phyloP scores from a whole-genome alignment of 257 asterid species.

The Lycium barbarum region DNA sequence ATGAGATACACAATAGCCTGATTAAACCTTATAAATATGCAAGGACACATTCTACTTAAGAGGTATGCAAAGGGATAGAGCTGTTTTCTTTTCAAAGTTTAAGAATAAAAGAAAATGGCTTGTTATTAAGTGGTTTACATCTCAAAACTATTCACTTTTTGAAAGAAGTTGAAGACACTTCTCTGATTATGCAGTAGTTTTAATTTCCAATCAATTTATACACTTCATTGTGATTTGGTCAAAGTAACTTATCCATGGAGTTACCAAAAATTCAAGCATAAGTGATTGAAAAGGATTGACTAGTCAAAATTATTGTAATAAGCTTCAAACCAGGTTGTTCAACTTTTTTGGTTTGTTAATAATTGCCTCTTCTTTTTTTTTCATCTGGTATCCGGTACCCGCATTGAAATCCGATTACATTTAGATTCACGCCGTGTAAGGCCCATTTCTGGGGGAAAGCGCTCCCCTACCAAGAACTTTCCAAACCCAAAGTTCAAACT shows the following conservation, averaged over 20 bases:
- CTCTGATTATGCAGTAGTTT: not conserved
- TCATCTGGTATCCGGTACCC: too few relatives aligned
- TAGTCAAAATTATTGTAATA: not conserved
- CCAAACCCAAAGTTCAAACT: too few relatives aligned
- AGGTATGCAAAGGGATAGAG: not conserved
- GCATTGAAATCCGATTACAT: too few relatives aligned
- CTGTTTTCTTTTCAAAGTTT: too few relatives aligned
- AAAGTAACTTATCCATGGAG: not conserved
- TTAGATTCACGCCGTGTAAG: too few relatives aligned
- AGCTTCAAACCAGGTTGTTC: not conserved
- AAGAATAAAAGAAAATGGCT: too few relatives aligned
- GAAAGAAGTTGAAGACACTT: not conserved
- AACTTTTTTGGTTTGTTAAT: too few relatives aligned
- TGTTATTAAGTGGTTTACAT: not conserved
- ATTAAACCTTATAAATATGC: not conserved
- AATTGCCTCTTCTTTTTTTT: too few relatives aligned
- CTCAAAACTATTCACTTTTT: not conserved
- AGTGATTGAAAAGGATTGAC: not conserved
- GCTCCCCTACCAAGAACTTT: too few relatives aligned
- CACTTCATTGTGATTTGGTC: not conserved
- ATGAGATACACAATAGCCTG: not conserved
- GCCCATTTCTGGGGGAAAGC: too few relatives aligned
- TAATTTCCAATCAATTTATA: not conserved
- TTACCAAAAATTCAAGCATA: not conserved
- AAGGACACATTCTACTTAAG: not conserved